These are phyloP conservation scores for Penicillium sp. DNA, from an alignment of 2,329 filamentous ascomycete species.

Conservation along the genomic window DNA sequence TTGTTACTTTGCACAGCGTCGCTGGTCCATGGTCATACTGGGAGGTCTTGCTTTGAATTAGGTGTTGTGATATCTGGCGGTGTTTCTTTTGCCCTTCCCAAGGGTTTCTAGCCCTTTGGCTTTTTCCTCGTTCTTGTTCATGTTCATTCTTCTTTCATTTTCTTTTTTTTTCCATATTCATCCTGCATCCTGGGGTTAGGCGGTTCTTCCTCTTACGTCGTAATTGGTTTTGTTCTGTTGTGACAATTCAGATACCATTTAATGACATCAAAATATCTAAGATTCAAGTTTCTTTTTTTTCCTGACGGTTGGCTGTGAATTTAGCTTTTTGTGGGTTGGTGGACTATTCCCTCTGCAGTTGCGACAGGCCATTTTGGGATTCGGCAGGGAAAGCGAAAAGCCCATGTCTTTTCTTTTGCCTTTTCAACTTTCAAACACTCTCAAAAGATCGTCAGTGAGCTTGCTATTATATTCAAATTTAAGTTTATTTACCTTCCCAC, in stretches of 20 bases:
- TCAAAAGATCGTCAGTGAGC: too few relatives aligned
- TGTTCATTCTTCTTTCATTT: conserved; percentile 9
- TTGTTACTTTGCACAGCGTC: conserved; percentile 26
- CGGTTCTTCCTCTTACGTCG: conserved; percentile 19
- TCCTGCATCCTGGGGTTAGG: conserved; percentile 35
- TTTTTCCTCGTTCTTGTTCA: background rate
- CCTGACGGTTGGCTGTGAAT: background rate
- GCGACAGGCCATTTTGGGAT: too few relatives aligned
- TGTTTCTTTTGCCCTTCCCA: conserved; percentile 12
- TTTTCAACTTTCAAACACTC: too few relatives aligned
- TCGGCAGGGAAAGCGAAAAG: too few relatives aligned
- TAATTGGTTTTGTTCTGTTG: conserved; percentile 26
- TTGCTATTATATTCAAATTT: too few relatives aligned
- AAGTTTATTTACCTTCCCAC: too few relatives aligned
- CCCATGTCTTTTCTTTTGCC: too few relatives aligned
- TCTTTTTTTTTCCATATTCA: conserved; percentile 23
- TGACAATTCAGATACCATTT: conserved; percentile 21
- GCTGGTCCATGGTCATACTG: conserved; percentile 20
- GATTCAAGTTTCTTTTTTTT: background rate
- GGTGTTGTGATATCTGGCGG: conserved; percentile 24
- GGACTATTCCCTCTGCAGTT: too few relatives aligned
- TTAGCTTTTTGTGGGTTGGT: too few relatives aligned
- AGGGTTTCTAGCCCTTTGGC: background rate
- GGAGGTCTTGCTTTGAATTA: conserved; percentile 23
- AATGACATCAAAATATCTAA: conserved; percentile 12